Percentiles rank a stretch among this genome's conserved stretches.
Evolutionary conservation across 1,139 yeast genomes (phyloP).

Genomic region (Tardiomyces depauwii): DNA sequence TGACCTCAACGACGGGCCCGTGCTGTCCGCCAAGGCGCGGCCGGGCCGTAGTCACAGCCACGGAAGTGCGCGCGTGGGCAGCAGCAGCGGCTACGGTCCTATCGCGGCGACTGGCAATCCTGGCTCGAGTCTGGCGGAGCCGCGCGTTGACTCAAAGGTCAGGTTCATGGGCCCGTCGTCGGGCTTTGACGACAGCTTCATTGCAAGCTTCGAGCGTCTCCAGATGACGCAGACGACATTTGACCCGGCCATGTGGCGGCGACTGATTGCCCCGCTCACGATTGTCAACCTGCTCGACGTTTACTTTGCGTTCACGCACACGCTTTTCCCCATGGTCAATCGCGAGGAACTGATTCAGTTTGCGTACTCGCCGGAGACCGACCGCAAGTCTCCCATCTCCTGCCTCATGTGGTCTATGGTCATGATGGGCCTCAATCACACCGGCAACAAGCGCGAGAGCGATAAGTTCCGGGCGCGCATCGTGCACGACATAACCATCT

Average conservation of each 20-base stretch:
- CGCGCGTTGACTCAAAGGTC: no score
- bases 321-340: slow-evolving; percentile 12
- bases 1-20: no score
- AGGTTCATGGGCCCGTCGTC: slow-evolving; percentile 9
- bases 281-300: slow-evolving; percentile 9
- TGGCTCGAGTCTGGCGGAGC: no score
- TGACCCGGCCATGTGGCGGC: slow-evolving; percentile 9
- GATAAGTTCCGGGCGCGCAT: slow-evolving; percentile 6
- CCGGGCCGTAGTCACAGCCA: no score
- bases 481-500: slow-evolving; percentile 10
- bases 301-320: slow-evolving; percentile 10
- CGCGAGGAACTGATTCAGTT: slow-evolving; percentile 7
- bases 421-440: slow-evolving; percentile 8
- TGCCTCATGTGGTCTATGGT: slow-evolving; percentile 11
- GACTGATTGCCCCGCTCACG: slow-evolving; percentile 7
- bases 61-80: no score
- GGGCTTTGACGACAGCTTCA: slow-evolving; percentile 10
- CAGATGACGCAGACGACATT: slow-evolving; percentile 9
- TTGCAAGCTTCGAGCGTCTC: slow-evolving; percentile 8
- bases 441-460: slow-evolving; percentile 5
- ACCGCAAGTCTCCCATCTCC: slow-evolving; percentile 5
- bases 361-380: slow-evolving; percentile 6
- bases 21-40: no score
- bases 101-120: no score
- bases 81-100: no score